Percentiles rank a stretch among this genome's conserved stretches.
These are phyloP conservation scores for Blastomyces gilchristii DNA, from an alignment of 2,329 filamentous ascomycete genomes.

Conservation along the genomic window DNA sequence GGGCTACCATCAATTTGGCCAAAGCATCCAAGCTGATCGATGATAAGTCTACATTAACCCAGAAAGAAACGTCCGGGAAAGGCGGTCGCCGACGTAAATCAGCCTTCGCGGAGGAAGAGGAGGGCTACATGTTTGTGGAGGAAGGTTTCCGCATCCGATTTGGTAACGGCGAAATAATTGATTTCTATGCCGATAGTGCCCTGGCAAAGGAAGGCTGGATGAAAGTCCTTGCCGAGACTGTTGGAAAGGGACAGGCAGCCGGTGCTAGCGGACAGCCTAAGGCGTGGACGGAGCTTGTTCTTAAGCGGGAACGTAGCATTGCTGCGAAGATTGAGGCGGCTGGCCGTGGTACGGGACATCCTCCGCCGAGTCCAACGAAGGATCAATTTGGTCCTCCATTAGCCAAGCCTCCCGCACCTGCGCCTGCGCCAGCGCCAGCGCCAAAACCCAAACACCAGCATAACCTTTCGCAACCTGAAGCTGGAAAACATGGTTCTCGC, in stretches of 20 bases:
- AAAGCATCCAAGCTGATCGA: conserved; percentile 92
- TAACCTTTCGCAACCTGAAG: conserved; percentile 32
- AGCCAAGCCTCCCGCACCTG: conserved; percentile 23
- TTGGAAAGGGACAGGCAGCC: conserved; percentile 45
- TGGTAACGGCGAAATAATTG: conserved; percentile 94
- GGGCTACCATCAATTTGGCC: conserved; percentile 89
- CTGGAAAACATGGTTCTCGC: conserved; percentile 24
- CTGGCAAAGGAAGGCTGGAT: conserved; percentile 92
- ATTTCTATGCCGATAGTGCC: conserved; percentile 89
- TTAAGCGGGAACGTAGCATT: conserved; percentile 37
- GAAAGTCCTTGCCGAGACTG: conserved; percentile 65
- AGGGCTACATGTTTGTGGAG: conserved; percentile 99
- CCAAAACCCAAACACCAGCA: conserved; percentile 30
- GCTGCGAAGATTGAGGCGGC: conserved; percentile 24
- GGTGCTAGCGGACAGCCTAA: conserved; percentile 36
- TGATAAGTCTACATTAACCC: conserved; percentile 70
- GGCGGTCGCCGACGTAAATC: conserved; percentile 77
- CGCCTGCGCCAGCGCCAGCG: conserved; percentile 22
- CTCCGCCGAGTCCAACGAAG: conserved; percentile 21
- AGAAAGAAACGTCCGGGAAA: conserved; percentile 70
- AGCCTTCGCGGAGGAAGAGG: conserved; percentile 94
- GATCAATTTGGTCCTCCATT: conserved; percentile 20
- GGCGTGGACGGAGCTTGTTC: conserved; percentile 53
- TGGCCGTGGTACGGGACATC: conserved; percentile 12
- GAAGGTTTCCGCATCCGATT: conserved; percentile 98